Conservation (phyloP, 2,329 filamentous ascomycete genomes). For the Aureobasidium zeae region DNA sequence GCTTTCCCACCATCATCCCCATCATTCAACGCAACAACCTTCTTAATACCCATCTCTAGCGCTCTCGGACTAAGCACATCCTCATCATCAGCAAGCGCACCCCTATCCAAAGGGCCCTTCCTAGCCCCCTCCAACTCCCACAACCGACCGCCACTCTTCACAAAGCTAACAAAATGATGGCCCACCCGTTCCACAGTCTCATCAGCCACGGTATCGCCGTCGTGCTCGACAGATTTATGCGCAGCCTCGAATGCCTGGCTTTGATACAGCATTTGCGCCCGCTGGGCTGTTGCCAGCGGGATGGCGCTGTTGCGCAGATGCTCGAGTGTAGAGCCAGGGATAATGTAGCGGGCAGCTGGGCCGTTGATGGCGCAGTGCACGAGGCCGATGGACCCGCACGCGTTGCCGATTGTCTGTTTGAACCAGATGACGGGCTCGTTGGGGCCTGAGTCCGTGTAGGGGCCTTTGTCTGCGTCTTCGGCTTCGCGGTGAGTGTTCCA, state of each 20-base stretch:
- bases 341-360: conserved; percentile 35
- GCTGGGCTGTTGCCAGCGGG: conserved; percentile 35
- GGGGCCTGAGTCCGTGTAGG: conserved; percentile 40
- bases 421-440: conserved; percentile 50
- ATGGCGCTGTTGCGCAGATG: conserved; percentile 36
- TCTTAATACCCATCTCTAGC: conserved; percentile 33
- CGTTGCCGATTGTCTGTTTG: conserved; percentile 49
- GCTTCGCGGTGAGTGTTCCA: conserved; percentile 34
- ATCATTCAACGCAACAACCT: conserved; percentile 30
- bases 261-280: conserved; percentile 46
- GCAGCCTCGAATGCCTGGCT: conserved; percentile 36
- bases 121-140: conserved; percentile 40
- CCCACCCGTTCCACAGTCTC: conserved; percentile 25
- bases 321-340: conserved; percentile 36
- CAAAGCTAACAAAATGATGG: conserved; percentile 40
- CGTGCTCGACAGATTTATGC: conserved; percentile 34
- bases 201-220: conserved; percentile 34
- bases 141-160: conserved; percentile 38
- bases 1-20: conserved; percentile 29
- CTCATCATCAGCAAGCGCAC: conserved; percentile 32
- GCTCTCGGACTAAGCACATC: conserved; percentile 38
- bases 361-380: conserved; percentile 48
- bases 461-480: conserved; percentile 32
- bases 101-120: conserved; percentile 39
- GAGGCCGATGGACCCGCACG: conserved; percentile 50